These are phyloP conservation scores for Teratosphaeria gauchensis DNA, from an alignment of 2,329 filamentous ascomycete genomes.

Conservation along the genomic window DNA sequence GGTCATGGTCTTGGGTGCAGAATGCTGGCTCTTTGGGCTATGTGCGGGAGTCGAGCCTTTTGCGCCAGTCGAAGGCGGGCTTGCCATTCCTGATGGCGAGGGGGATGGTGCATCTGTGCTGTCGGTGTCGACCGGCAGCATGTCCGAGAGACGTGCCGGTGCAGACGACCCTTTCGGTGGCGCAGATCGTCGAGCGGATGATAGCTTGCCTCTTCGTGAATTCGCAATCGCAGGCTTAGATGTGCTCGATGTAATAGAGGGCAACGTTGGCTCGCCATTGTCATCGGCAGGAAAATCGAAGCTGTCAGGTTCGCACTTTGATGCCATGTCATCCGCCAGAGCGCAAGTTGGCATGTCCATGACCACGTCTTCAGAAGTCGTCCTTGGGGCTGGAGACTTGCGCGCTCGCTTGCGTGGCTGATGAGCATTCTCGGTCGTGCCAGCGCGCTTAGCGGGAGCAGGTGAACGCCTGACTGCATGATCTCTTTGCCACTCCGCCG, in stretches of 20 bases:
- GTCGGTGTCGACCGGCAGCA: conserved; percentile 17
- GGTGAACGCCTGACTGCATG: neutral
- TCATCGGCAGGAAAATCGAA: conserved; percentile 14
- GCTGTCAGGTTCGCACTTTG: conserved; percentile 7
- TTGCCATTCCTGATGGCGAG: conserved; percentile 10
- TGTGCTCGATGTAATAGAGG: neutral
- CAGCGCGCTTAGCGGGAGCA: conserved; percentile 1
- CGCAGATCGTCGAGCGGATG: conserved; percentile 6
- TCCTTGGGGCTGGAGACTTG: neutral
- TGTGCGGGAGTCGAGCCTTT: conserved; percentile 2
- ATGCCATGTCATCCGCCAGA: neutral
- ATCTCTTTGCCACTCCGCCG: neutral
- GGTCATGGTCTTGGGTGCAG: conserved; percentile 11
- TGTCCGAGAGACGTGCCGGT: conserved; percentile 20
- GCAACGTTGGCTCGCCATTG: conserved; percentile 6
- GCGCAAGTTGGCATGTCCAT: neutral
- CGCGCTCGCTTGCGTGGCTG: conserved; percentile 2
- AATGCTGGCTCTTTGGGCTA: conserved; percentile 7
- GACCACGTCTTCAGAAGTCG: neutral
- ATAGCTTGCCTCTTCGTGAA: conserved; percentile 8
- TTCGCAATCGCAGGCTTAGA: conserved; percentile 1
- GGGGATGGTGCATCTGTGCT: conserved; percentile 9
- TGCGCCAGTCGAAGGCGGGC: conserved; percentile 13
- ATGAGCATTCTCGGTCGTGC: neutral
- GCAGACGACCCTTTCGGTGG: conserved; percentile 20